Evolutionary conservation across 108 stramenopile genomes (phyloP).

Genomic region (Thalassiosira profunda): DNA sequence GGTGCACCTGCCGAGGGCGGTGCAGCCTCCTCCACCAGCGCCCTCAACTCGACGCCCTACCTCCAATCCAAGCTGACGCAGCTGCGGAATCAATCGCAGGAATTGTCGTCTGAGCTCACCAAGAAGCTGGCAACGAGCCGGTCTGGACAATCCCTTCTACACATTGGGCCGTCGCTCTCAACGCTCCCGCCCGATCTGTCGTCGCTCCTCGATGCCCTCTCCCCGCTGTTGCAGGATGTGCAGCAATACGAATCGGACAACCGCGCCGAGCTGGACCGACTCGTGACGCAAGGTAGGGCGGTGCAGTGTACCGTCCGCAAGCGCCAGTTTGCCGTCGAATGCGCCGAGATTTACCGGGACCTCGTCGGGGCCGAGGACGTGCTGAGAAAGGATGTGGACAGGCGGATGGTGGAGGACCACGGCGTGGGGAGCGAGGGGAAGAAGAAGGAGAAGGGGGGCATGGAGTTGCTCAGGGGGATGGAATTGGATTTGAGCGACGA

Average conservation of each 20-base stretch:
- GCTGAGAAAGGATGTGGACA: neutral
- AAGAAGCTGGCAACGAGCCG: conserved; percentile 84
- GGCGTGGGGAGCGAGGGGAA: neutral
- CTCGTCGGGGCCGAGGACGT: conserved; percentile 66
- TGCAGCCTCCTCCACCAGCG: too few relatives aligned
- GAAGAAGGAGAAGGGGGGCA: neutral
- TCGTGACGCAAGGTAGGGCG: conserved; percentile 53
- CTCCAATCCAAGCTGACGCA: conserved; percentile 31
- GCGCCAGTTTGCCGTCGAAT: conserved; percentile 57
- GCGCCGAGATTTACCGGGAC: conserved; percentile 75
- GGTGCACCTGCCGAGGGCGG: too few relatives aligned
- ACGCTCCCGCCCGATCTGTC: conserved; percentile 85
- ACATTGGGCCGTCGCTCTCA: conserved; percentile 80
- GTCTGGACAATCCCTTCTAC: conserved; percentile 84
- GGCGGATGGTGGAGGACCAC: conserved; percentile 20
- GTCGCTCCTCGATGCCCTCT: conserved; percentile 69
- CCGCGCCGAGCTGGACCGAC: conserved; percentile 51
- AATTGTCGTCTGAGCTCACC: conserved; percentile 77
- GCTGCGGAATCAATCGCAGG: conserved; percentile 60
- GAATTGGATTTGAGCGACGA: neutral
- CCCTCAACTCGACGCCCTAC: conserved; percentile 20
- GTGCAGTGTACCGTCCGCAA: conserved; percentile 55
- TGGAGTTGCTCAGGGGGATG: neutral
- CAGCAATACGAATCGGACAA: conserved; percentile 55
- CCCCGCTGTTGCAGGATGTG: conserved; percentile 62